These are phyloP conservation scores for Microsporum canis DNA, from an alignment of 2,329 filamentous ascomycete genomes.

Conservation along the genomic window DNA sequence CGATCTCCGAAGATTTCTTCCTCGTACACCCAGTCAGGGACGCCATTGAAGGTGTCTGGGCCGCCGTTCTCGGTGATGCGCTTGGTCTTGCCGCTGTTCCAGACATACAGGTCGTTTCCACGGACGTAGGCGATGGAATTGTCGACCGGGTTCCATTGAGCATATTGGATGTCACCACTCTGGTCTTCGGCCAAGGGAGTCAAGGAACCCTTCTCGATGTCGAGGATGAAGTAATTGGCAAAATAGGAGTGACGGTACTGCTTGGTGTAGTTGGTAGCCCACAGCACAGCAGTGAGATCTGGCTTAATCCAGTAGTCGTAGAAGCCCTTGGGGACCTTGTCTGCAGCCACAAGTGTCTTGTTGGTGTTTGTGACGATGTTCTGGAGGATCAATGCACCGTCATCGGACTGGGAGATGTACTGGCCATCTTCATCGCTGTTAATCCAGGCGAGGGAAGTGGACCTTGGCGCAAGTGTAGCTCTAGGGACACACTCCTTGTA, in stretches of 20 bases:
- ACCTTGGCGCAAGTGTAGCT: constrained; percentile 37
- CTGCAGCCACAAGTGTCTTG: constrained; percentile 47
- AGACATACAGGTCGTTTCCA: constrained; percentile 54
- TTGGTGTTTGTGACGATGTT: constrained; percentile 50
- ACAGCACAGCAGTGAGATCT: constrained; percentile 48
- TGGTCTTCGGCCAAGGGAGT: constrained; percentile 49
- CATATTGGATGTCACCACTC: constrained; percentile 55
- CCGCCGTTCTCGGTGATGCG: constrained; percentile 75
- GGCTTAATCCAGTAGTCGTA: constrained; percentile 51
- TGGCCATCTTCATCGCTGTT: constrained; percentile 49
- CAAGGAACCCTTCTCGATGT: constrained; percentile 46
- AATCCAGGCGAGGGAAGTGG: constrained; percentile 47
- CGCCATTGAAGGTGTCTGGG: constrained; percentile 72
- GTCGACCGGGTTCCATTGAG: constrained; percentile 47
- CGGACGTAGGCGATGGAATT: constrained; percentile 56
- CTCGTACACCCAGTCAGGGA: constrained; percentile 93
- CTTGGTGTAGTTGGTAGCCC: constrained; percentile 55
- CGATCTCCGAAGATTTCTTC: constrained; percentile 65
- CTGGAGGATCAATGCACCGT: constrained; percentile 48
- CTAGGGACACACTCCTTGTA: constrained; percentile 49
- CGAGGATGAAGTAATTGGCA: constrained; percentile 54
- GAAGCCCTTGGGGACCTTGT: constrained; percentile 45
- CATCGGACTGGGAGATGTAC: constrained; percentile 44
- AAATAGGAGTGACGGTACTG: constrained; percentile 59
- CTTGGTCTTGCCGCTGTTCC: constrained; percentile 42